Base-by-base conservation (phyloP, 768 basidiomycete genomes). In the Imleria badia region DNA sequence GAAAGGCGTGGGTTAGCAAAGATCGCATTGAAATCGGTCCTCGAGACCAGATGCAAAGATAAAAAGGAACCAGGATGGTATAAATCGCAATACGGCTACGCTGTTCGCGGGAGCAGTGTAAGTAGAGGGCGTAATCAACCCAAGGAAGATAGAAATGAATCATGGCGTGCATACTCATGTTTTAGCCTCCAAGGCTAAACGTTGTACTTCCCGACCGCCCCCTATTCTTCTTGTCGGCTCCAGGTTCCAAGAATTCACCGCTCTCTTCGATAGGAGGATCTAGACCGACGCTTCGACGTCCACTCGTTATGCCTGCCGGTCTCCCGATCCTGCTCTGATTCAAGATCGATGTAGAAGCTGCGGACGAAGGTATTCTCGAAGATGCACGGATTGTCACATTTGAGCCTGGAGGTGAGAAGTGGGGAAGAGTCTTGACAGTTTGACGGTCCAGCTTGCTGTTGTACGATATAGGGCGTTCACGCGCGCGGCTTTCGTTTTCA, bases 341-440 rank as follows among this genome's bases (percentile, higher is more conserved):
- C 39, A 73, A 59, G 44, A 63, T 19, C 6, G 67, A 72, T n/a
- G 73, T 48, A 19, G 68, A 67, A n/a, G 60, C 55, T 6, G 66
- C 48, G 29, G 78, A 73, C 7, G 75, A 64, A 14, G 79, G 74
- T 54, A 73, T 64, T 60, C 76, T 77, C 10, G 75, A 73, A 30
- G 74, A 62, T 3, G 72, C 63, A 53, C 84, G 78, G 42, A 80
- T 65, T 3, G 82, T 81, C 33, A 82, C 73, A 57, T 80, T 80
- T 22, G 77, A 39, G 54, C 76, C 72, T 23, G 70, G 55, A 31
- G 66, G 67, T 9, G 81, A 81, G 33, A 81, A 57, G 19, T 72
- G 67, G 8, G 81, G 77, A 20, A 78, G 66, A 51, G 68, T 60
- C 60, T 76, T 82, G 51, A 66, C 10, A 17, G 30, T 42, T 38